Base-by-base conservation (phyloP, 306 rosid genomes). In the Cicer yamashitae region DNA sequence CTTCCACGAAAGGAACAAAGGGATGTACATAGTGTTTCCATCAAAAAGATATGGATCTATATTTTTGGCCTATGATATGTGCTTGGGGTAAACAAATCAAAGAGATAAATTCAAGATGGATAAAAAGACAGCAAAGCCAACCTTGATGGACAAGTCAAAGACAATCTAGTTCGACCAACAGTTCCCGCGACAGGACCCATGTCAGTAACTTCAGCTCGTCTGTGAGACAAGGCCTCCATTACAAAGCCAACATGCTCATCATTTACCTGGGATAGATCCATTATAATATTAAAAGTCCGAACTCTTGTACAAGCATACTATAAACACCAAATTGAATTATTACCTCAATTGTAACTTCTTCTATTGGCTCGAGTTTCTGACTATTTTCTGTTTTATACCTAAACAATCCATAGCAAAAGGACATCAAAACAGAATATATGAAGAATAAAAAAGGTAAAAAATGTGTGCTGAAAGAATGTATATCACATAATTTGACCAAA, bases 151-250 rank as follows among this genome's bases (percentile, higher is more conserved):
- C 97, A 94, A 69, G 91, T 90, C 86, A 94, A 85, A 77, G 80
- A 71, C 90, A 94, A 82, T 77, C 91, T 88, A 76, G 96, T 92
- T 89, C 99, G 86, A 84, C 96, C 96, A 73, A 78, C 79, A 59
- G 84, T 71, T 73, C 97, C 99, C 0, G 99, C 77, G 58, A 94
- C 99, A 72, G 99, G 99, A 60, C 97, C 97, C 99, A 94, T 94
- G 79, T 90, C 97, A 41, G 77, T 74, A 78, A 94, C 85, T 88
- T 94, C 99, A 18, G 88, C 99, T 74, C 96, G 92, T 74, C 99
- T 85, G 67, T 92, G 96, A 77, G 99, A 94, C 73, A 94, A 85
- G 61, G 97, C 97, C 84, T 94, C 97, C 99, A 94, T 94, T 74
- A 94, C 84, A 78, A 92, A 77, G 69, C 99, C 99, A 30, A 94